Base-by-base conservation (phyloP, 1,284 basidiomycete genomes). In the Sutorius eximius region DNA sequence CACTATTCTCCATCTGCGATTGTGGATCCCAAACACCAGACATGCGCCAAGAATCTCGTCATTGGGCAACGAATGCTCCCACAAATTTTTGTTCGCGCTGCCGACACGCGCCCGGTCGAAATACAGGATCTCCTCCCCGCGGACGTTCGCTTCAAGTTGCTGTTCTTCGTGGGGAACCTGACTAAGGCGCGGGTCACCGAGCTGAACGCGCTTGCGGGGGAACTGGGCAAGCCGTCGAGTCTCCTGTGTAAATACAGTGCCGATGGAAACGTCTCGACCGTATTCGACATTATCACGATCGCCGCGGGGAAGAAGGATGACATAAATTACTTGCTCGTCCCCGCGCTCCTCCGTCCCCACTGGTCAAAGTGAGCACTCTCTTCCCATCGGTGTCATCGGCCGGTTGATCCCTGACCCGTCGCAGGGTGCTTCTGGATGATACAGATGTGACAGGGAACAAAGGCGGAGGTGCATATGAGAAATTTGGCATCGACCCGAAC, bases 61-160 rank as follows among this genome's bases (percentile, higher is more conserved):
- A 73, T 86, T 43, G 87, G 87, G 34, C 71, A 82, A 67, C 81
- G 89, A 22, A 71, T 87, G 62, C 74, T 75, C 44, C 83, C 87
- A 3, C 82, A 83, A 43, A 62, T 77, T 12, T 72, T 91, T 48
- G 70, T 89, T 27, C 81, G 86, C 41, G 85, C 81, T 4, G 83
- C 86, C 16, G 85, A 90, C 67, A 73, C 73, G 2, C 78, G 81
- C 32, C 83, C 85, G 3, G 71, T 81, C 47, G 81, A 91, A 54
- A 74, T 93, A 32, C 89, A 91, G 50, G 85, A 89, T 59, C 67
- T 87, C 42, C 71, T 89, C 40, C 83, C 82, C 4, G 77, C 87
- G 12, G 85, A 91, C 61, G 77, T 77, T 10, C 82, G 85, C n/a
- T 91, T 89, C 78, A 87, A 89, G 62, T 52, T 91, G 32, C 72